A percentile compares a stretch with the other conserved stretches of the same genome.
phyloP scores from a whole-genome alignment of 768 basidiomycete genomes.

The Albatrellus ellisii region DNA sequence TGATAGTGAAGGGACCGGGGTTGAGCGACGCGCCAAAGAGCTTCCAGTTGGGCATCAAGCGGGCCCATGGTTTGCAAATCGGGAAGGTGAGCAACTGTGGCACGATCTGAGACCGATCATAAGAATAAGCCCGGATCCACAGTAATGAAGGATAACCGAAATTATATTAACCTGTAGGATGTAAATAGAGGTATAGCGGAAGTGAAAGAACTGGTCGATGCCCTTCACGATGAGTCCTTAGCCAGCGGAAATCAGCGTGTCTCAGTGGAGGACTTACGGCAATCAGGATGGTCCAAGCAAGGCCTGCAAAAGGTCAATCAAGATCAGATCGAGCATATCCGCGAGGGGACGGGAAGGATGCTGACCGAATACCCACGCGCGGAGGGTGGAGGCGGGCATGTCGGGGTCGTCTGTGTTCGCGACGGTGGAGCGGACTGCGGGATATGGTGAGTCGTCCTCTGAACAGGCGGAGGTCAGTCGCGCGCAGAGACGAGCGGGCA shows the following conservation, averaged over 20 bases:
- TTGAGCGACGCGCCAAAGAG: conserved; percentile 53
- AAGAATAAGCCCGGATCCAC: conserved; percentile 6
- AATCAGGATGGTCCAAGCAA: conserved; percentile 1
- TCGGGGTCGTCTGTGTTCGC: conserved; percentile 32
- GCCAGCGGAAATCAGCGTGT: neutral
- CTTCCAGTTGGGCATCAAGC: conserved; percentile 35
- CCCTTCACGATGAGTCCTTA: conserved; percentile 16
- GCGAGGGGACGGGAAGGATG: conserved; percentile 64
- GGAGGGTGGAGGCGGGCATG: conserved; percentile 23
- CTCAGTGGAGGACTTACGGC: neutral
- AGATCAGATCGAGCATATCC: conserved; percentile 27
- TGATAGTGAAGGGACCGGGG: conserved; percentile 67
- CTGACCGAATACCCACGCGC: conserved; percentile 34
- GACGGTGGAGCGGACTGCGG: conserved; percentile 38
- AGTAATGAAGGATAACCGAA: too few relatives aligned
- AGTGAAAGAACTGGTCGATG: conserved; percentile 38
- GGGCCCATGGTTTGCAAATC: conserved; percentile 53
- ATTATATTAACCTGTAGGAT: neutral
- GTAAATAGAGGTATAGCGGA: conserved; percentile 26
- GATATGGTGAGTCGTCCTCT: conserved; percentile 37
- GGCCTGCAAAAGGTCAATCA: neutral
- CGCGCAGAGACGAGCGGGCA: too few relatives aligned
- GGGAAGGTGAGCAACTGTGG: conserved; percentile 63
- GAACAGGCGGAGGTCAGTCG: too few relatives aligned
- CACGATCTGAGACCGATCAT: conserved; percentile 31